Conservation (phyloP, 768 basidiomycete species). For the Agaricus subrufescens region DNA sequence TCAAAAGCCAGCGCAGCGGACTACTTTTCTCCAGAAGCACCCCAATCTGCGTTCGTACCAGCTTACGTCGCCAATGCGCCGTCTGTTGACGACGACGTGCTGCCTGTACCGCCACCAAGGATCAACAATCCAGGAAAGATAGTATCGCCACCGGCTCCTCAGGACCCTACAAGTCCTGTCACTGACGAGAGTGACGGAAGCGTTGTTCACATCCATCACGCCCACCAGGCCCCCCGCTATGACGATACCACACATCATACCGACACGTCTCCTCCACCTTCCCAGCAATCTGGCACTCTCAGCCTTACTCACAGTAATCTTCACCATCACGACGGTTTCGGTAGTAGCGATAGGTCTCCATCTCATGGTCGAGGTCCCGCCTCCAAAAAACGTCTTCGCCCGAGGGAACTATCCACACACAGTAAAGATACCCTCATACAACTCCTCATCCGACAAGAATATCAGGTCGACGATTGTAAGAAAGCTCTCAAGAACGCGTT, state of each 20-base stretch:
- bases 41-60: neutral
- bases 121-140: neutral
- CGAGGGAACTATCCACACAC: slow-evolving; percentile 1
- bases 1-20: neutral
- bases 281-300: neutral
- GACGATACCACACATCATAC: neutral
- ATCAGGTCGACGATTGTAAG: neutral
- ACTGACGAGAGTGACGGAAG: slow-evolving; percentile 6
- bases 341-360: neutral
- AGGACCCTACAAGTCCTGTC: neutral
- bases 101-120: slow-evolving; percentile 5
- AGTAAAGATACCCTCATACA: slow-evolving; percentile 4
- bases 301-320: neutral
- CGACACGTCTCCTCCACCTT: neutral
- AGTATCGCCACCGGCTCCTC: slow-evolving; percentile 1
- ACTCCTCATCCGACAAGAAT: neutral
- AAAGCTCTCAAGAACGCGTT: neutral
- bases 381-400: neutral
- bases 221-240: neutral
- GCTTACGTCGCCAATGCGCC: neutral
- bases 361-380: neutral
- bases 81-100: neutral
- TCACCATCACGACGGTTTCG: neutral
- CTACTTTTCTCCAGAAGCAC: neutral
- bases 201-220: neutral